phyloP scores from a whole-genome alignment of 2,329 filamentous ascomycete genomes.

The Penicillium frequentans region DNA sequence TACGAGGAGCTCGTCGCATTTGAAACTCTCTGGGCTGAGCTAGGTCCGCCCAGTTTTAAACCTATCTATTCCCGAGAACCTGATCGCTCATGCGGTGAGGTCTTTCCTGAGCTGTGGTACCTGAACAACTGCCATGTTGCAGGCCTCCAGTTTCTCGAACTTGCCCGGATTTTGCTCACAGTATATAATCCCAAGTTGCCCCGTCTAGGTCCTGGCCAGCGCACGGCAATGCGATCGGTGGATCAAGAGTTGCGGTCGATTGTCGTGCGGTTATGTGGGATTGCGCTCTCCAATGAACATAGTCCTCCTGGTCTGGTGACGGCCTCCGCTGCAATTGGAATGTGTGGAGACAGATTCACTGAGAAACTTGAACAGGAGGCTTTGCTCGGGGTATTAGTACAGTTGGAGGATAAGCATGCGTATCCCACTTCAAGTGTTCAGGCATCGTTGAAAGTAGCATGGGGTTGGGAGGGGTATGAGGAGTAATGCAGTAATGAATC shows the following conservation, averaged over 20 bases:
- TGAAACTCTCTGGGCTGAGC: constrained; percentile 48
- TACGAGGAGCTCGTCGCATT: constrained; percentile 43
- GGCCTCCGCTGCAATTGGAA: constrained; percentile 32
- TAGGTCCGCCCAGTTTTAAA: constrained; percentile 54
- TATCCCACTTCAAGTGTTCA: constrained; percentile 14
- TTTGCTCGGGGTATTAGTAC: constrained; percentile 27
- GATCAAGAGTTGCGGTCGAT: constrained; percentile 31
- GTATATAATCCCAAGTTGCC: constrained; percentile 58
- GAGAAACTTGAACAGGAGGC: constrained; percentile 28
- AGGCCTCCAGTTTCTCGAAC: constrained; percentile 60
- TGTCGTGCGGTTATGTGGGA: constrained; percentile 59
- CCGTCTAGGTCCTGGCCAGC: constrained; percentile 43
- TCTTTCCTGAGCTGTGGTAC: constrained; percentile 61
- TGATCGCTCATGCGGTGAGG: constrained; percentile 33
- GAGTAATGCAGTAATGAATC: background rate
- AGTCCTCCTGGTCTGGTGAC: constrained; percentile 57
- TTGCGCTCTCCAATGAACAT: constrained; percentile 57
- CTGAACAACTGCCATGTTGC: constrained; percentile 59
- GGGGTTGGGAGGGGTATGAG: constrained; percentile 15
- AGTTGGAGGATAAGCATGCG: constrained; percentile 16
- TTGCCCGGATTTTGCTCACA: constrained; percentile 58
- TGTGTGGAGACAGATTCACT: constrained; percentile 36
- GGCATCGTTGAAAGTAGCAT: constrained; percentile 10
- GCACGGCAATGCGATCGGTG: constrained; percentile 13
- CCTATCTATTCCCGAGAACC: constrained; percentile 53